phyloP scores from a whole-genome alignment of 768 basidiomycete genomes.

The Termitomyces sp. region DNA sequence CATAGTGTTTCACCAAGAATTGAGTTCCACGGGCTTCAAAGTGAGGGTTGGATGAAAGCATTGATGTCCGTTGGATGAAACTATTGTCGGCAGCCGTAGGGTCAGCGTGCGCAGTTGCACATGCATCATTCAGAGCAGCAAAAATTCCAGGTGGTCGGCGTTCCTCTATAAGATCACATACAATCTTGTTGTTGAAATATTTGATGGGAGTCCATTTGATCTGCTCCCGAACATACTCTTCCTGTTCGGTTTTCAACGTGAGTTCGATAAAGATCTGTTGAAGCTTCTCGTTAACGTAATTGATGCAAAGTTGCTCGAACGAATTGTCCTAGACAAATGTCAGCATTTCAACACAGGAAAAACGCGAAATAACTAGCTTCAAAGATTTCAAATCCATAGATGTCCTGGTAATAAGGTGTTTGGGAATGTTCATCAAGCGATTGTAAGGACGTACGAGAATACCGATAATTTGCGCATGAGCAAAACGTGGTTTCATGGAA shows the following conservation, averaged over 20 bases:
- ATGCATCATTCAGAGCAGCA: slow-evolving; percentile 97
- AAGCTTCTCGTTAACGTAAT: slow-evolving; percentile 99
- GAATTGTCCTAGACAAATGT: slow-evolving; percentile 70
- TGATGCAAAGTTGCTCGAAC: slow-evolving; percentile 98
- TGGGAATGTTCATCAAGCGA: slow-evolving; percentile 1
- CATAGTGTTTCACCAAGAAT: slow-evolving; percentile 95
- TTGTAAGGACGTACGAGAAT: slow-evolving; percentile 61
- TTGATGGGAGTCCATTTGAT: slow-evolving; percentile 99
- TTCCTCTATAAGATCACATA: slow-evolving; percentile 98
- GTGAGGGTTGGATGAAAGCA: slow-evolving; percentile 81
- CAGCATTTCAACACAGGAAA: slow-evolving; percentile 1
- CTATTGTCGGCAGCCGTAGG: slow-evolving; percentile 95
- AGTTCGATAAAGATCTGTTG: slow-evolving; percentile 99
- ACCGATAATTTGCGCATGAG: slow-evolving; percentile 81
- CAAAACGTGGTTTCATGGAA: slow-evolving; percentile 87
- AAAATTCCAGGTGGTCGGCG: slow-evolving; percentile 95
- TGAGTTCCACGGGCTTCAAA: slow-evolving; percentile 94
- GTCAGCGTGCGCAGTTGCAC: slow-evolving; percentile 97
- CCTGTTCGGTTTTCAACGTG: slow-evolving; percentile 98
- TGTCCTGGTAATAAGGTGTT: slow-evolving; percentile 55
- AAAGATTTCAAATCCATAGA: slow-evolving; percentile 99
- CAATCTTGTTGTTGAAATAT: slow-evolving; percentile 97
- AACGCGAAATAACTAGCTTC: slow-evolving; percentile 46
- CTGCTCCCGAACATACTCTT: slow-evolving; percentile 97
- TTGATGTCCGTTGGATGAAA: slow-evolving; percentile 87